Conservation (phyloP, 1,139 yeast genomes). For the Yamadazyma triangularis region DNA sequence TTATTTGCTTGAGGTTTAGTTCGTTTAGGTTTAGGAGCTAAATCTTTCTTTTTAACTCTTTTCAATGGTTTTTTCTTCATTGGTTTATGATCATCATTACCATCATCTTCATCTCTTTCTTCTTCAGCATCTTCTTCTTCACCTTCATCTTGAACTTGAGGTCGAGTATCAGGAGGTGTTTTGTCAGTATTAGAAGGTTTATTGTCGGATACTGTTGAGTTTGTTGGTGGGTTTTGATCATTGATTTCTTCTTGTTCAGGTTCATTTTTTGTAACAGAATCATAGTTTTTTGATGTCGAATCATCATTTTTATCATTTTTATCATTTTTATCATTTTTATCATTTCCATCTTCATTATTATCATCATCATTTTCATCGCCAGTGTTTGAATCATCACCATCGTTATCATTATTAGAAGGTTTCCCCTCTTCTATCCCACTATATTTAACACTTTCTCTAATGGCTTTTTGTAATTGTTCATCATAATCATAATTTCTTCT, state of each 20-base stretch:
- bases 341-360: constrained; percentile 2
- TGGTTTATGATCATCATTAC: constrained; percentile 5
- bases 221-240: background rate
- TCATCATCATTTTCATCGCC: constrained; percentile 7
- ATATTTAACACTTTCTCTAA: constrained; percentile 64
- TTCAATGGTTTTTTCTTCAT: constrained; percentile 12
- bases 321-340: background rate
- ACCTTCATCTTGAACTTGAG: constrained; percentile 7
- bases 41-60: constrained; percentile 12
- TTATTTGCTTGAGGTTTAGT: constrained; percentile 7
- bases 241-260: background rate
- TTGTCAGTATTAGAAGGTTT: background rate
- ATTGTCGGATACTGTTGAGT: too few relatives aligned
- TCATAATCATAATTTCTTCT: constrained; percentile 50
- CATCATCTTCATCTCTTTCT: constrained; percentile 13
- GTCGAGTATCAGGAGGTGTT: background rate
- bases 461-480: constrained; percentile 62
- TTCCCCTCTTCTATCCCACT: constrained; percentile 7
- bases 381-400: constrained; percentile 3
- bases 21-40: constrained; percentile 12
- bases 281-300: background rate
- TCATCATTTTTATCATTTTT: constrained; percentile 1
- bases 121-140: constrained; percentile 11
- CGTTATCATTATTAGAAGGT: constrained; percentile 6
- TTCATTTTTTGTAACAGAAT: too few relatives aligned